Evolutionary conservation across 352 stramenopile genomes (phyloP).

Genomic region (Globisporangium spinosum): DNA sequence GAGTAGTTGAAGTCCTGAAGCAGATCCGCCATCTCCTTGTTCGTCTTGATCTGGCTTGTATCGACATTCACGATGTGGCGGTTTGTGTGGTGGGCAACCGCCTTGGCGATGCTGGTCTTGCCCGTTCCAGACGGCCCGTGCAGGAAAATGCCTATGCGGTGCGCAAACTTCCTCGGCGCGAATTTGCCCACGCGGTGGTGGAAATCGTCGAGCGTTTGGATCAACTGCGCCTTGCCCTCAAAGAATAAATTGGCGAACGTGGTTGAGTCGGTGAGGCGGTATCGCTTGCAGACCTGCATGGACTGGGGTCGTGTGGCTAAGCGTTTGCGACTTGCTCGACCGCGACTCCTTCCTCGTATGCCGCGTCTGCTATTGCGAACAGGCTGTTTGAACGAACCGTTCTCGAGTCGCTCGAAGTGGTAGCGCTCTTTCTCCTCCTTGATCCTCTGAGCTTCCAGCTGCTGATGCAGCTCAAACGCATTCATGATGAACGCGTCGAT

Average conservation of each 20-base stretch:
- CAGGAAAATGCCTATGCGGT: constrained; percentile 66
- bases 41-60: constrained; percentile 36
- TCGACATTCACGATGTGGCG: constrained; percentile 44
- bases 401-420: constrained; percentile 6
- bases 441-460: constrained; percentile 9
- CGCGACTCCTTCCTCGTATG: neutral
- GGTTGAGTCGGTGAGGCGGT: constrained; percentile 58
- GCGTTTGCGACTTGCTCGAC: neutral
- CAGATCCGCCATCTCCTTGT: constrained; percentile 48
- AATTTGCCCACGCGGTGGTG: constrained; percentile 51
- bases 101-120: constrained; percentile 73
- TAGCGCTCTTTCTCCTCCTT: constrained; percentile 18
- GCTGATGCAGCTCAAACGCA: constrained; percentile 21
- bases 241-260: constrained; percentile 78
- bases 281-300: constrained; percentile 33
- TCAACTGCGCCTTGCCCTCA: constrained; percentile 40
- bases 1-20: constrained; percentile 43
- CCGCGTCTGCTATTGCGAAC: neutral
- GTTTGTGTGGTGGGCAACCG: constrained; percentile 48
- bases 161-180: constrained; percentile 54
- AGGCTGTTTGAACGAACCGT: neutral
- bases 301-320: neutral
- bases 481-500: constrained; percentile 25
- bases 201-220: constrained; percentile 51
- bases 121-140: constrained; percentile 65